Evolutionary conservation across 2,329 filamentous ascomycete genomes (phyloP), one percentile per base, ranked within the genome.

Genomic region (Fusarium palustre): DNA sequence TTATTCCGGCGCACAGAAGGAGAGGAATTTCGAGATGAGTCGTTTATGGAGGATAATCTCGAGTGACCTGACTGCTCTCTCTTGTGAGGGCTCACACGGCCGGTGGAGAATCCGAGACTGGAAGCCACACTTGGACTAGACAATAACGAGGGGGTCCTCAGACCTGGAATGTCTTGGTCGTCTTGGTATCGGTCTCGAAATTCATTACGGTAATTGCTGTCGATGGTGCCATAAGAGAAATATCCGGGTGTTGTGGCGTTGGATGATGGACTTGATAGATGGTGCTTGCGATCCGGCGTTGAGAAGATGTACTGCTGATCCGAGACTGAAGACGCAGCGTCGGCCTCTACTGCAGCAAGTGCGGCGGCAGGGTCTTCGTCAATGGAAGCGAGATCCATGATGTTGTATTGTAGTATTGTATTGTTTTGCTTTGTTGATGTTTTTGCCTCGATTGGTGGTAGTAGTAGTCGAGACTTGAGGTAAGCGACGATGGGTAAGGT

Each of bases 111-210:
- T 25, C 69, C 73, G 25, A 79, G 64, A 64, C 78, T 79, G 20
- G 77, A 79, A 22, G 75, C 77, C 43, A 75, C 72, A 70, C 78
- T 78, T 38, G 78, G 76, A 52, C 75, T 79, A 36, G 77, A 76
- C 13, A 76, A 69, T 22, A 75, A 72, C 36, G 77, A 75, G 33
- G 77, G 78, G 12, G 76, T 74, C 15, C 73, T 66, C 30, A 75
- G 45, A 22, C 72, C 71, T 18, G 64, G 59, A 41, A 66, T 45
- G 52, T 75, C 73, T 38, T 66, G 64, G 43, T 75, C 71, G 62
- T 75, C 69, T 64, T 69, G 71, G 59, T 74, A 75, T 43, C 58
- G 64, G 57, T 66, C 61, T 59, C 69, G 72, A 61, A 69, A 75
- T 55, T 71, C 71, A 59, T 64, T 66, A 39, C 64, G 68, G 53